Conservation (phyloP, 805 yeast genomes). For the Ogataea corticis region DNA sequence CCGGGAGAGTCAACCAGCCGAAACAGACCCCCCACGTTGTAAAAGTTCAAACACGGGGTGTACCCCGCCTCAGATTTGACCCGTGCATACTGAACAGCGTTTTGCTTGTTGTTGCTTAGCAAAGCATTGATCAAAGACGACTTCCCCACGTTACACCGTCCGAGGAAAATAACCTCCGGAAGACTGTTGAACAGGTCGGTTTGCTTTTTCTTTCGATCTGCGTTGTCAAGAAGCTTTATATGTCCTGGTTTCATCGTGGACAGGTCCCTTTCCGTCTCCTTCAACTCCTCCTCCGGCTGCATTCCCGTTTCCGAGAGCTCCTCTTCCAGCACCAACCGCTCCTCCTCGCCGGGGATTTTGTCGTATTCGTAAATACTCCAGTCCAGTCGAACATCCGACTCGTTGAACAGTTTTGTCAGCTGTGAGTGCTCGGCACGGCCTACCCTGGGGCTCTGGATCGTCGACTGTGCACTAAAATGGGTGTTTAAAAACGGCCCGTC, state of each 20-base stretch:
- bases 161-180: conserved; percentile 77
- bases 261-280: neutral
- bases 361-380: conserved; percentile 58
- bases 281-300: conserved; percentile 4
- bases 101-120: conserved; percentile 40
- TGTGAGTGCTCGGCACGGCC: conserved; percentile 6
- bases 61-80: conserved; percentile 39
- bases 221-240: conserved; percentile 25
- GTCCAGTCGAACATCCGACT: conserved; percentile 48
- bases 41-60: conserved; percentile 69
- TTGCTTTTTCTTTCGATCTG: conserved; percentile 22
- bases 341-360: conserved; percentile 57
- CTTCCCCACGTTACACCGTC: conserved; percentile 86
- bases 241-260: conserved; percentile 30
- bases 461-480: conserved; percentile 14
- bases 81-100: conserved; percentile 42
- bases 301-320: neutral
- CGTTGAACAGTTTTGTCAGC: conserved; percentile 45
- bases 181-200: conserved; percentile 34
- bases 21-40: conserved; percentile 61
- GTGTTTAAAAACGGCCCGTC: conserved; percentile 25
- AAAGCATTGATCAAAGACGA: conserved; percentile 71
- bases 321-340: conserved; percentile 15
- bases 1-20: conserved; percentile 88
- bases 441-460: conserved; percentile 10